A percentile compares a stretch with the other conserved stretches of the same genome.
Conservation (phyloP, 1,284 basidiomycete species). For the Coniferiporia weirii region DNA sequence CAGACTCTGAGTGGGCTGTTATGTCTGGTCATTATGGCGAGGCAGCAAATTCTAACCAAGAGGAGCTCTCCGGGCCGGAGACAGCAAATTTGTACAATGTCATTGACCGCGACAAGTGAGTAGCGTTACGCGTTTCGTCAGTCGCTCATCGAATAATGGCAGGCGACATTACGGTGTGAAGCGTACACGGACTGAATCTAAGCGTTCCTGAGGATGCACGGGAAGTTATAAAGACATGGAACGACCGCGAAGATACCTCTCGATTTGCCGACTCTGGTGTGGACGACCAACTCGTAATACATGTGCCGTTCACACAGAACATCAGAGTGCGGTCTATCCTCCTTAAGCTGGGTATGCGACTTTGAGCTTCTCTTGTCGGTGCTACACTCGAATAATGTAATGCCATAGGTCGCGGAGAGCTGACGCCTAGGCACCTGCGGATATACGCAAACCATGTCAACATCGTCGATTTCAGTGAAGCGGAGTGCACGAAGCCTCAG, state of each 20-base stretch:
- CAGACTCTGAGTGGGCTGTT: neutral
- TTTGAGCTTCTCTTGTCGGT: constrained; percentile 3
- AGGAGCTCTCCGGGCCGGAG: constrained; percentile 36
- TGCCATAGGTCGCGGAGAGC: constrained; percentile 61
- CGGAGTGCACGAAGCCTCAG: constrained; percentile 60
- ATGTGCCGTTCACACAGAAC: constrained; percentile 74
- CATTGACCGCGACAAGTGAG: constrained; percentile 71
- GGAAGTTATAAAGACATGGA: constrained; percentile 74
- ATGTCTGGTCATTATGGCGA: constrained; percentile 17
- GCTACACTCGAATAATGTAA: neutral
- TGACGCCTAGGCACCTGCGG: constrained; percentile 58
- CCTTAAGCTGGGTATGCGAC: constrained; percentile 60
- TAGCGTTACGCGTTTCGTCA: constrained; percentile 5
- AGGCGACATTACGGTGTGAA: constrained; percentile 31
- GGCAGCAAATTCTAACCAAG: constrained; percentile 4
- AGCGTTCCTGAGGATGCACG: constrained; percentile 71
- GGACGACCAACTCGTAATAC: constrained; percentile 79
- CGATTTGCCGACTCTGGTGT: constrained; percentile 68
- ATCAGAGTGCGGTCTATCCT: constrained; percentile 69
- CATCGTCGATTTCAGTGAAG: constrained; percentile 73
- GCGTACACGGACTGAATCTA: constrained; percentile 75
- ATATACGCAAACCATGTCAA: constrained; percentile 66
- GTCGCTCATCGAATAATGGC: constrained; percentile 13
- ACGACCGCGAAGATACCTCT: constrained; percentile 62
- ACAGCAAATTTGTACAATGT: constrained; percentile 53